Evolutionary conservation across 768 basidiomycete genomes (phyloP), one percentile per base, ranked within the genome.

Genomic region (Leccinum longicurvipes): DNA sequence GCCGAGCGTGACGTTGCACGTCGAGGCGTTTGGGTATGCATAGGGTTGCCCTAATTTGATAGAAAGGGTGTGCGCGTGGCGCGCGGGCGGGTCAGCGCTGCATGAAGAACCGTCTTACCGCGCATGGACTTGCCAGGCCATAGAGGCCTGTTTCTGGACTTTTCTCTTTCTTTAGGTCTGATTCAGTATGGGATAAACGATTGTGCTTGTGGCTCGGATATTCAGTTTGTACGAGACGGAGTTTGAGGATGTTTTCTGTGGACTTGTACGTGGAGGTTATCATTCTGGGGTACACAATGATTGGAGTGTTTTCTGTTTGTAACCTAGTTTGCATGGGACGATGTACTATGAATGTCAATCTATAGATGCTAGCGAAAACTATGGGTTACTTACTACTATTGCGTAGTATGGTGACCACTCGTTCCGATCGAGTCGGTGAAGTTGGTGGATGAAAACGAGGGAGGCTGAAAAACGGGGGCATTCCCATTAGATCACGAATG

Each of bases 1-100:
- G 3, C 69, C 77, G n/a, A 76, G 70, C 53, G 71, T 77, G 24
- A 66, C 71, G 0, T 50, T 77, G 50, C 66, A 72, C 44, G 69
- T 74, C 12, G 76, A 77, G 56, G 67, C 74, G 42, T 77, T 77
- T 59, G 76, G 76, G 19, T 76, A 75, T 52, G 74, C 73, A 27
- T 75, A 63, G 32, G 6, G 23, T n/a, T 15, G 4, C 9, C 17
- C 34, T 17, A 23, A 23, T 23, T 42, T 42, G 11, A 42, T 11
- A 12, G 21, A 42, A 36, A n/a, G 8, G 34, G 34, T 10, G 36
- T 9, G 42, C 42, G 14, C 3, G 21, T 12, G 15, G 6, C n/a
- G n/a, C n/a, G 14, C 34, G 34, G 15, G 15, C 34, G 34, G 15
- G 34, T 8, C 34, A 15, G 34, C 24, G 25, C 11, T 11, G 17